phyloP scores from a whole-genome alignment of 2,329 filamentous ascomycete species.

The Diaporthe citrichinensis region DNA sequence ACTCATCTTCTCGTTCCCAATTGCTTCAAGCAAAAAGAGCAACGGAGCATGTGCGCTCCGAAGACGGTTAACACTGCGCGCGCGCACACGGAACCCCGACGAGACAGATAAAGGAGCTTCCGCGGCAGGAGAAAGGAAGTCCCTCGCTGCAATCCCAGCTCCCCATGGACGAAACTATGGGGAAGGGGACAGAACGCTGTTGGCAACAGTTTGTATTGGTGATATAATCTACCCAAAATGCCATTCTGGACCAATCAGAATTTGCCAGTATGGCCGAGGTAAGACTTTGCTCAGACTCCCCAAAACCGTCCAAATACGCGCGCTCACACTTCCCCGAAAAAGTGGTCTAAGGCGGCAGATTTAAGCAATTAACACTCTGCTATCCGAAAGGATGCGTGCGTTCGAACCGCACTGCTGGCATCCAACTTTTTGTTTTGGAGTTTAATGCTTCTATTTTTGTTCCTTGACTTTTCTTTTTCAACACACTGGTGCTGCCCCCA shows the following conservation, averaged over 20 bases:
- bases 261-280: conserved; percentile 41
- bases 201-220: not conserved
- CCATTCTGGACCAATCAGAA: conserved; percentile 34
- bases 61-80: not conserved
- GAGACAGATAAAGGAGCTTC: not conserved
- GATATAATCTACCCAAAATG: not conserved
- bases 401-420: conserved; percentile 42
- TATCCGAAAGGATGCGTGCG: conserved; percentile 42
- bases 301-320: conserved; percentile 5
- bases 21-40: not conserved
- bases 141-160: too few relatives aligned
- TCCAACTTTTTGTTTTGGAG: conserved; percentile 15
- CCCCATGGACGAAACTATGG: too few relatives aligned
- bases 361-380: conserved; percentile 39
- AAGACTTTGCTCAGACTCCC: conserved; percentile 7
- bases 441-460: not conserved
- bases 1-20: not conserved
- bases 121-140: not conserved
- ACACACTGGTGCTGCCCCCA: not conserved
- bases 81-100: not conserved
- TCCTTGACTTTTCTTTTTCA: not conserved
- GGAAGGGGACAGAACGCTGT: too few relatives aligned
- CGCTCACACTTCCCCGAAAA: conserved; percentile 25
- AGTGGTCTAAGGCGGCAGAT: conserved; percentile 41
- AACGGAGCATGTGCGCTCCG: not conserved